A percentile compares a stretch with the other conserved stretches of the same genome.
Evolutionary conservation across 768 basidiomycete species (phyloP).

Genomic region (Hygrophoropsis aurantiaca): DNA sequence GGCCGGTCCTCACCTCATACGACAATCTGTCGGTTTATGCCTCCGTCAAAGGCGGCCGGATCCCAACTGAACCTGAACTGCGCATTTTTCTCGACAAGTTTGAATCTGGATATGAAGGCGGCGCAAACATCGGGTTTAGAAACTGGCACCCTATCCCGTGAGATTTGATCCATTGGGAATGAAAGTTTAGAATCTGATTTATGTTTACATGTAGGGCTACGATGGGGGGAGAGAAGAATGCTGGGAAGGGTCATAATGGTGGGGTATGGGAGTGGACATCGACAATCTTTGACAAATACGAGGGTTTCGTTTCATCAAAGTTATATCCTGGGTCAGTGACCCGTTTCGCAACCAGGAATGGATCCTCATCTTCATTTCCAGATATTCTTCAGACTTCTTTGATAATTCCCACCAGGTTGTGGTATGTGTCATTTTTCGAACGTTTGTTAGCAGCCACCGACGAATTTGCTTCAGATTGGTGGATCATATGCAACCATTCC

Average conservation of each 20-base stretch:
- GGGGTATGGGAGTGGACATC: constrained; percentile 99
- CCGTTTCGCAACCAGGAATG: not conserved
- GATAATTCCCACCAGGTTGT: constrained; percentile 85
- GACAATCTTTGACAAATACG: constrained; percentile 65
- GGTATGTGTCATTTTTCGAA: constrained; percentile 47
- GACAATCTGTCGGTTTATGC: constrained; percentile 80
- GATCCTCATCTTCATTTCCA: constrained; percentile 20
- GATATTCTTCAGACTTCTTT: constrained; percentile 88
- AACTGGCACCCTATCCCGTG: constrained; percentile 95
- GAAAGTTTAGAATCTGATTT: not conserved
- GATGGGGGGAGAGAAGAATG: constrained; percentile 50
- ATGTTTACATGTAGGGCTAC: constrained; percentile 52
- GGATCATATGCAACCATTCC: constrained; percentile 89
- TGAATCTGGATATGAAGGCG: constrained; percentile 70
- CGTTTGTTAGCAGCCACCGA: not conserved
- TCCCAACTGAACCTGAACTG: constrained; percentile 90
- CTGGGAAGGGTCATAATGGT: constrained; percentile 78
- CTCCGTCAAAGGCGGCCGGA: constrained; percentile 82
- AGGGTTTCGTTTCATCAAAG: constrained; percentile 73
- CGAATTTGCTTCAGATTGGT: constrained; percentile 59
- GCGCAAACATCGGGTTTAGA: constrained; percentile 81
- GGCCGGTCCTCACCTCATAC: constrained; percentile 85
- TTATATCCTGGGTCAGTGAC: constrained; percentile 80
- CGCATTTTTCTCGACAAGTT: constrained; percentile 76
- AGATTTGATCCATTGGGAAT: constrained; percentile 29